Percentiles rank a stretch among this genome's conserved stretches.
These are phyloP conservation scores for Suillus variegatus DNA, from an alignment of 768 basidiomycete species.

Conservation along the genomic window DNA sequence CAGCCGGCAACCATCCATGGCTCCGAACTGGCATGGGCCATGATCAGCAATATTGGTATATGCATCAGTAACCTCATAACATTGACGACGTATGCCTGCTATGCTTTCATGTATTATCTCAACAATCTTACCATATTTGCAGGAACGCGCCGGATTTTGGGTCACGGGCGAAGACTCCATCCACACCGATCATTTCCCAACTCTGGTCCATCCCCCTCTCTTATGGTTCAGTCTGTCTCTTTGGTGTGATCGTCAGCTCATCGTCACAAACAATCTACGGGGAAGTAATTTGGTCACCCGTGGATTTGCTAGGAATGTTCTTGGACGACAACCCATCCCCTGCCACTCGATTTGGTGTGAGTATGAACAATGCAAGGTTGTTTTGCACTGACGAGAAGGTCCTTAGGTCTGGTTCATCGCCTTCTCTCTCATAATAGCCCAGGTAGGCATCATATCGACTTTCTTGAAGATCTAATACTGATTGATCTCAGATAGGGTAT, in stretches of 20 bases:
- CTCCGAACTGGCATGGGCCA: constrained; percentile 65
- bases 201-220: constrained; percentile 66
- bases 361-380: constrained; percentile 7
- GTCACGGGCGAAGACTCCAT: constrained; percentile 50
- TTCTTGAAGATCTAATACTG: not conserved
- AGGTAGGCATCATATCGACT: constrained; percentile 34
- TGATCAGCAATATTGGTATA: constrained; percentile 62
- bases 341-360: constrained; percentile 63
- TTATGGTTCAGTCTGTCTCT: constrained; percentile 68
- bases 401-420: constrained; percentile 68
- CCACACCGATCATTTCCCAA: constrained; percentile 60
- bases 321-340: constrained; percentile 56
- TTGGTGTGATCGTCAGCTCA: constrained; percentile 77
- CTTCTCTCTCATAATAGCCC: constrained; percentile 72
- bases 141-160: constrained; percentile 71
- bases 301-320: constrained; percentile 64
- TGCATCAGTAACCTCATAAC: constrained; percentile 78
- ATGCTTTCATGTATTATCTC: not conserved
- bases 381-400: not conserved
- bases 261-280: constrained; percentile 70
- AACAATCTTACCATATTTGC: not conserved
- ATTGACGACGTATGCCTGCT: constrained; percentile 51
- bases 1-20: constrained; percentile 60
- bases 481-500: constrained; percentile 9
- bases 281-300: constrained; percentile 71